phyloP scores from a whole-genome alignment of 345 rosid genomes.

The Eucalyptus curtisii region DNA sequence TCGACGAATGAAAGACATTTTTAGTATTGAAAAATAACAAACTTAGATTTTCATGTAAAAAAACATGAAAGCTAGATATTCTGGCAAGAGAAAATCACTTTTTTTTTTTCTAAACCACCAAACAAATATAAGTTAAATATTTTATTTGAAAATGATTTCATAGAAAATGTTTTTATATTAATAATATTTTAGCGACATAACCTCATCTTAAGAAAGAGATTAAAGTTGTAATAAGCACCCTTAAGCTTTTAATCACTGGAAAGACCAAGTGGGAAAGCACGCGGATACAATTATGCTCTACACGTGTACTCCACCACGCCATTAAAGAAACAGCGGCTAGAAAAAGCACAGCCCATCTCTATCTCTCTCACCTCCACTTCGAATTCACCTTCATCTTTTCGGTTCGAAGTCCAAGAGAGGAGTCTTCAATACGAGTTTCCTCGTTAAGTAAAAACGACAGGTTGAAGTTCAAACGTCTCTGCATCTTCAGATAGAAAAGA shows the following conservation, averaged over 20 bases:
- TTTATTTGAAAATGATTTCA: neutral
- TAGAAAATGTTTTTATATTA: too few species aligned
- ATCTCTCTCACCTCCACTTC: neutral
- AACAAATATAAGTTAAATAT: neutral
- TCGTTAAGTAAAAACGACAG: neutral
- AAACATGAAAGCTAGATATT: too few species aligned
- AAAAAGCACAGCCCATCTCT: neutral
- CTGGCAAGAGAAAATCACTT: neutral
- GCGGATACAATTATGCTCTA: neutral
- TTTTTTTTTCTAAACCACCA: neutral
- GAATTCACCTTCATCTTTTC: neutral
- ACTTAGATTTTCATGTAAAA: neutral
- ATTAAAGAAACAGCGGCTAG: neutral
- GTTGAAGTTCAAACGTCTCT: neutral
- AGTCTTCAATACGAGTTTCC: neutral
- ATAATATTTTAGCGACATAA: too few species aligned
- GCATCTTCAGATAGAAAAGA: neutral
- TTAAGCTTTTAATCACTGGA: neutral
- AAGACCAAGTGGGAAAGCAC: neutral
- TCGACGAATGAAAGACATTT: neutral
- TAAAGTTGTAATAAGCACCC: neutral
- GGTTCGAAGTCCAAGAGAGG: neutral
- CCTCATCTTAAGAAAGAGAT: neutral
- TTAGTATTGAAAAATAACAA: rapidly evolving
- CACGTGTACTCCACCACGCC: neutral